phyloP scores from a whole-genome alignment of 2,329 filamentous ascomycete genomes.

The Talaromyces funiculosus region DNA sequence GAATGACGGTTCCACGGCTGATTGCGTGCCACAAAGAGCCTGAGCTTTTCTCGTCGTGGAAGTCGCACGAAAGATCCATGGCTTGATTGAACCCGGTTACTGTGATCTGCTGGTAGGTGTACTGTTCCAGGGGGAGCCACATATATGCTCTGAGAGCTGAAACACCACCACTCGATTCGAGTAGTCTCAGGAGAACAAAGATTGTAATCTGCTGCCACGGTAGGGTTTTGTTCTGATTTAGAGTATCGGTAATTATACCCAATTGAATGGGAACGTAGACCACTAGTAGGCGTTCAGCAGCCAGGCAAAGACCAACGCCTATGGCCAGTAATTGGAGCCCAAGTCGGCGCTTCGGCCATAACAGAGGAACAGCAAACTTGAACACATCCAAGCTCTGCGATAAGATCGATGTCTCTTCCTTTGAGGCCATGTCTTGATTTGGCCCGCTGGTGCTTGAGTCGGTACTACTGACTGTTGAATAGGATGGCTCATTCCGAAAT shows the following conservation, averaged over 20 bases:
- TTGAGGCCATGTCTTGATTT: not conserved
- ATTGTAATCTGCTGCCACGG: conserved; percentile 51
- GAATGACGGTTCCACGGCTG: conserved; percentile 57
- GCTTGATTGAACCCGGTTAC: conserved; percentile 61
- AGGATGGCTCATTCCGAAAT: not conserved
- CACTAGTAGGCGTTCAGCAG: conserved; percentile 67
- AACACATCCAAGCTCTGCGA: not conserved
- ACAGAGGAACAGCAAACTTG: conserved; percentile 68
- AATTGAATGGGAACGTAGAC: conserved; percentile 75
- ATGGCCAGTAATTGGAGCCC: conserved; percentile 62
- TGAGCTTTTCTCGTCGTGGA: conserved; percentile 61
- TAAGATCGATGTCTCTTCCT: not conserved
- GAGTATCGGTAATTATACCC: conserved; percentile 68
- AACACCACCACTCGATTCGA: conserved; percentile 50
- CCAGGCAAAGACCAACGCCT: conserved; percentile 61
- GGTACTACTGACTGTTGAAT: conserved; percentile 3
- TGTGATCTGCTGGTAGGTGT: conserved; percentile 53
- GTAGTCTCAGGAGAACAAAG: conserved; percentile 46
- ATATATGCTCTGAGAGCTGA: conserved; percentile 47
- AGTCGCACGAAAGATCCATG: conserved; percentile 64
- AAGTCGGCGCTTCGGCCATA: conserved; percentile 67
- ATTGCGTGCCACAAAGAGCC: conserved; percentile 61
- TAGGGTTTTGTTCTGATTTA: conserved; percentile 48
- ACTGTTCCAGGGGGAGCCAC: conserved; percentile 53
- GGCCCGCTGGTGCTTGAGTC: not conserved